Evolutionary conservation across 2,329 filamentous ascomycete species (phyloP), one percentile per base, ranked within the genome.

Genomic region (Graphilbum sp.): DNA sequence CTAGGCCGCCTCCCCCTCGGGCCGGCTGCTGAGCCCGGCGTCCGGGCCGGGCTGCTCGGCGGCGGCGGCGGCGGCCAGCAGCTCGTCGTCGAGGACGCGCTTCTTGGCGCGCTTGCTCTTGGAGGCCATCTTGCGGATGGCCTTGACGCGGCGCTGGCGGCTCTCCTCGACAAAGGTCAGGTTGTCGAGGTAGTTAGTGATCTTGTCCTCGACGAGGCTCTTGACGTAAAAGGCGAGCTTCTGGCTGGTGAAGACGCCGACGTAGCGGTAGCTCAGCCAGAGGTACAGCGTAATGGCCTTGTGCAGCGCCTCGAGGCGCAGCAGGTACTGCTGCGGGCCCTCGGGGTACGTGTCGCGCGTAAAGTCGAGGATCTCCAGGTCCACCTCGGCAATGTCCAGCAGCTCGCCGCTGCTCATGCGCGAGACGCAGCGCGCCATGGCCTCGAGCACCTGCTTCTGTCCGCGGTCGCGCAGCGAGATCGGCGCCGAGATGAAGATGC

Each of bases 251-350:
- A 95, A 93, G 36, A 92, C 67, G 35, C 83, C 82, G 4, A 75
- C 67, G 55, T 88, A 93, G 7, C 88, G 78, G 57, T 88, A 96
- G 48, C 82, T 88, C 15, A 98, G 66, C 90, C 90, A 98, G 2
- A 93, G 67, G 53, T 96, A 98, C 34, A 87, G 62, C 33, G 88
- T 84, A 29, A 98, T 62, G 21, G 74, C 66, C 49, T 83, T 82
- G 60, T 98, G 90, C 15, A 98, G 65, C 3, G 62, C 55, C 54
- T 98, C 90, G 17, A 96, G 63, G 9, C 64, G 58, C 39, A 63
- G 61, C 11, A 98, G 64, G 46, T 85, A 83, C 0, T 62, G 54
- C 38, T 67, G 59, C 13, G 56, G 54, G 1, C 54, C 53, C 0
- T 57, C 53, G 1, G 59, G 50, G 20, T 49, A 54, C 8, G 56